Conservation (phyloP, 768 basidiomycete species). For the Tylopilus plumbeoviolaceoides region DNA sequence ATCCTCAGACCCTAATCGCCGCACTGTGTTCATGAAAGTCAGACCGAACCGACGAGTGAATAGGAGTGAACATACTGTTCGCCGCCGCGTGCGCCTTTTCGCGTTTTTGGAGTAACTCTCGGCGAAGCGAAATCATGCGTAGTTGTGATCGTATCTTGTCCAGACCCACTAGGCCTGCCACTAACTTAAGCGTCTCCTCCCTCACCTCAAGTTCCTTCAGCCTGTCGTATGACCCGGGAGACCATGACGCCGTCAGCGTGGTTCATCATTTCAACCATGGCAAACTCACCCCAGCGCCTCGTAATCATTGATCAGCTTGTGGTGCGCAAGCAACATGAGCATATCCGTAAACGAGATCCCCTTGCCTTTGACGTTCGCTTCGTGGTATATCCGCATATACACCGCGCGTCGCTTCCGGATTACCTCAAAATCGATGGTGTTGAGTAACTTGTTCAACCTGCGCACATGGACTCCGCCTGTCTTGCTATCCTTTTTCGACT, state of each 20-base stretch:
- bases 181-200: conserved; percentile 72
- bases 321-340: conserved; percentile 82
- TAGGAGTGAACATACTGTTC: background rate
- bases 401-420: conserved; percentile 65
- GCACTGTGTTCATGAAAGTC: background rate
- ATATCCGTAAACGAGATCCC: conserved; percentile 92
- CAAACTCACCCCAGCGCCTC: conserved; percentile 72
- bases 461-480: conserved; percentile 57
- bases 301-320: conserved; percentile 86
- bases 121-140: conserved; percentile 68
- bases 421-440: conserved; percentile 57
- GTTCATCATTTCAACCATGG: background rate
- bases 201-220: conserved; percentile 77
- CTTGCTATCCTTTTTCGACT: conserved; percentile 31
- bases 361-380: conserved; percentile 69
- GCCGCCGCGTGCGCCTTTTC: conserved; percentile 35
- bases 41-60: background rate
- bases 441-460: conserved; percentile 56
- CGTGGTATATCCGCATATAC: conserved; percentile 80
- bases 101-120: conserved; percentile 55
- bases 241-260: background rate
- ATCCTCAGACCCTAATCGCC: conserved; percentile 52
- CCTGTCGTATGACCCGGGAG: conserved; percentile 35
- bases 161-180: conserved; percentile 79
- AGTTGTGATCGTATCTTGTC: conserved; percentile 81